Evolutionary conservation across 2,329 filamentous ascomycete genomes (phyloP).

Genomic region (Aspergillus nomiae): DNA sequence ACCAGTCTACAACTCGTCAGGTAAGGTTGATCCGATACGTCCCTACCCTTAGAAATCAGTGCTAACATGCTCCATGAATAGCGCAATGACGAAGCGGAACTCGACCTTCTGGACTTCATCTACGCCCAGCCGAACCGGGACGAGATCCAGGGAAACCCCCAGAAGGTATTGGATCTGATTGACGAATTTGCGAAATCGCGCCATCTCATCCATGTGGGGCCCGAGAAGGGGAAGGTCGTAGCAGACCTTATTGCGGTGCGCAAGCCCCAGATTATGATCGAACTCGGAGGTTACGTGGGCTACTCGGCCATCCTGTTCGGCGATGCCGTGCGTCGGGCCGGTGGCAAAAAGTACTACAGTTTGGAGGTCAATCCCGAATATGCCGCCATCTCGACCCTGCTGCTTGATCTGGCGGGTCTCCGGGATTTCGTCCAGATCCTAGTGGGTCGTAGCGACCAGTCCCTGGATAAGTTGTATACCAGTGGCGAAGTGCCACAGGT

Average conservation of each 20-base stretch:
- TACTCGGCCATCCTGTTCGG: slow-evolving; percentile 80
- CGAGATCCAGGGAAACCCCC: slow-evolving; percentile 64
- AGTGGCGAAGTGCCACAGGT: slow-evolving; percentile 59
- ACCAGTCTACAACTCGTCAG: not conserved
- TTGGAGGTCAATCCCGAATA: slow-evolving; percentile 75
- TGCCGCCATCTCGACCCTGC: slow-evolving; percentile 66
- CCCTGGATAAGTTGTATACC: slow-evolving; percentile 61
- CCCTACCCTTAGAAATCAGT: not conserved
- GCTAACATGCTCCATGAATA: slow-evolving; percentile 4
- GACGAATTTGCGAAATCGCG: slow-evolving; percentile 69
- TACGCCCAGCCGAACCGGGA: slow-evolving; percentile 64
- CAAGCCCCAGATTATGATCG: slow-evolving; percentile 71
- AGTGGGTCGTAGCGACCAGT: slow-evolving; percentile 69
- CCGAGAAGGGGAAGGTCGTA: slow-evolving; percentile 72
- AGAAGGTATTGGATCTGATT: slow-evolving; percentile 67
- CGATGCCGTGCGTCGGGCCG: slow-evolving; percentile 63
- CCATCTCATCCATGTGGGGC: slow-evolving; percentile 79
- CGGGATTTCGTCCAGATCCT: slow-evolving; percentile 68
- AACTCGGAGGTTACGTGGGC: slow-evolving; percentile 78
- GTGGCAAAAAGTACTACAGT: slow-evolving; percentile 68
- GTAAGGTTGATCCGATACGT: not conserved
- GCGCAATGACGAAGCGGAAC: slow-evolving; percentile 70
- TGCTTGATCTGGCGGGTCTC: slow-evolving; percentile 77
- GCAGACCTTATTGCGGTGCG: slow-evolving; percentile 66
- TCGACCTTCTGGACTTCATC: slow-evolving; percentile 71